These are phyloP conservation scores for Tolypocladium paradoxum DNA, from an alignment of 2,329 filamentous ascomycete species.

Conservation along the genomic window DNA sequence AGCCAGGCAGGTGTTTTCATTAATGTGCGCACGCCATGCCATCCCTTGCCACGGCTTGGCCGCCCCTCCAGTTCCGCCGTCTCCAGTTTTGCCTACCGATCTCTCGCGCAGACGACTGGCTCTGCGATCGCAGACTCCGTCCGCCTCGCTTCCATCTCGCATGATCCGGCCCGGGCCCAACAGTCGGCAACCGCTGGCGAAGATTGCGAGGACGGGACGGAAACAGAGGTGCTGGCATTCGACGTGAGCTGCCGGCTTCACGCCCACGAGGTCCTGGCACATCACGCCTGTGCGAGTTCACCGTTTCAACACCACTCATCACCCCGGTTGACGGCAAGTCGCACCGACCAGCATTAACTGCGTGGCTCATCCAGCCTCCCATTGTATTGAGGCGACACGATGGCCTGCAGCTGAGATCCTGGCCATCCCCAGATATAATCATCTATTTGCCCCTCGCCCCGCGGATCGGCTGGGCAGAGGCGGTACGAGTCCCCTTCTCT, in stretches of 20 bases:
- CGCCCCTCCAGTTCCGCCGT: not conserved
- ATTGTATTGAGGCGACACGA: conserved; percentile 1
- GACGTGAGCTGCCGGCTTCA: not conserved
- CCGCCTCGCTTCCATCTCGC: conserved; percentile 1
- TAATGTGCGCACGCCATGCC: not conserved
- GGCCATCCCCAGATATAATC: conserved; percentile 2
- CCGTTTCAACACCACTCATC: conserved; percentile 1
- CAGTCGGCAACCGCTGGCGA: not conserved
- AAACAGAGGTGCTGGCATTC: not conserved
- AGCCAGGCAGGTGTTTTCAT: not conserved
- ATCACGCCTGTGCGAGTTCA: not conserved
- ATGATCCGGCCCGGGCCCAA: not conserved
- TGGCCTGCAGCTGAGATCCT: conserved; percentile 4
- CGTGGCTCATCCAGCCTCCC: conserved; percentile 2
- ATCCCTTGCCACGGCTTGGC: not conserved
- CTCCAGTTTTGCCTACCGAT: not conserved
- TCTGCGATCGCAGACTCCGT: not conserved
- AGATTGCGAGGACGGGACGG: not conserved
- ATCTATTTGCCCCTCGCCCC: conserved; percentile 1
- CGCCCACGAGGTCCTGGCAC: not conserved
- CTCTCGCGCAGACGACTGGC: not conserved
- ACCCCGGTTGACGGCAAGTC: conserved; percentile 5
- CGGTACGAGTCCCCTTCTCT: conserved; percentile 2
- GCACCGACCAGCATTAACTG: conserved; percentile 7
- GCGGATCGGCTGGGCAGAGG: conserved; percentile 1